Base-by-base conservation (phyloP, 805 yeast genomes). In the Kodamaea kaohsiungensis region DNA sequence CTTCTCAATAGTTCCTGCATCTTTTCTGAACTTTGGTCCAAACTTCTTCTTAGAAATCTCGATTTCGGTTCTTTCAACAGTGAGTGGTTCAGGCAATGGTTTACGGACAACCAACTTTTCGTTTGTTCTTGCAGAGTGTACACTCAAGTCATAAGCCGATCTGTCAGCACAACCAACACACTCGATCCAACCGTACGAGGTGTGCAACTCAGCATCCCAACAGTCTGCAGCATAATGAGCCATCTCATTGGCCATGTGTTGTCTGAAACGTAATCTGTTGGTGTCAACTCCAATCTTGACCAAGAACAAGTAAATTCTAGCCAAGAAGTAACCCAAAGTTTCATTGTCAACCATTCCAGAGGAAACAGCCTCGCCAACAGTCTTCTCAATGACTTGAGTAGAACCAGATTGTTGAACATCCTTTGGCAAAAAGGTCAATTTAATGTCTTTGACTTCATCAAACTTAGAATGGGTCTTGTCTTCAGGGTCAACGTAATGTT, bases 91-190 rank as follows among this genome's bases (percentile, higher is more conserved):
- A 42, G 88, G 85, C 64, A 95, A 82, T 54, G 90, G 82, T 77
- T 95, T 88, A 81, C 98, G 89, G 46, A 95, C 99, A 56, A 91
- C 92, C 64, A 95, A 79, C 76, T 91, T 93, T 78, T 91, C 97
- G 75, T 91, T 91, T 55, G 99, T 95, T 75, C 89, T 89, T 54
- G 93, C 95, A 46, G 98, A 76, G 71, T 95, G 99, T 57, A 96
- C 99, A 48, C 93, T 83, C 73, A 95, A 84, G 77, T 95, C 99
- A 70, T 91, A 95, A 43, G 99, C 99, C 46, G 97, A 89, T 80
- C 99, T 86, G 77, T 95, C 99, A 61, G 99, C 99, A 79, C 98
- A 95, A 63, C 99, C 99, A 70, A 95, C 98, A 86, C 99, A 96
- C 79, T 95, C 99, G 65, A 95, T 89, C 99, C 99, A 95, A 65